Evolutionary conservation across 2,329 filamentous ascomycete genomes (phyloP).

Genomic region (Penicillium sp.): DNA sequence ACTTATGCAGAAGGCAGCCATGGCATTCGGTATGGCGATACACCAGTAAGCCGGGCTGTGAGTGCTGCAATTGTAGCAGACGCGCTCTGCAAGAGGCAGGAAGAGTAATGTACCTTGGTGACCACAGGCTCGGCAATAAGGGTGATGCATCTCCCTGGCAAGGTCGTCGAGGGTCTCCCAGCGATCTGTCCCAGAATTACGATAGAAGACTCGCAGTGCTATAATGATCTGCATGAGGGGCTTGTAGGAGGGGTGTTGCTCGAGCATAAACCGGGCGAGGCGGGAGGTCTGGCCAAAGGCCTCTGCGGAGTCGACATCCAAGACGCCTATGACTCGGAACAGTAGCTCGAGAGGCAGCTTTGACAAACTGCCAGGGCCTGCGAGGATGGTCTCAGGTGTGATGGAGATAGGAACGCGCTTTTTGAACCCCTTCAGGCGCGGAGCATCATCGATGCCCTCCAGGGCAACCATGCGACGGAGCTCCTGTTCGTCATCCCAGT

Average conservation of each 20-base stretch:
- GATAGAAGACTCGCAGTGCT: neutral
- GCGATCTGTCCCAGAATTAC: neutral
- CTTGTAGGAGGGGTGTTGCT: slow-evolving; percentile 1
- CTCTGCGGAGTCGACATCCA: slow-evolving; percentile 6
- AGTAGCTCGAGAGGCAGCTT: slow-evolving; percentile 9
- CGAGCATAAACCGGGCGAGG: neutral
- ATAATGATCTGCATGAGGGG: neutral
- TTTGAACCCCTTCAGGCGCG: neutral
- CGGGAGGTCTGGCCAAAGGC: slow-evolving; percentile 6
- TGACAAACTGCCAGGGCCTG: neutral
- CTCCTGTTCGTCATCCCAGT: neutral
- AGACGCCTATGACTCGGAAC: neutral
- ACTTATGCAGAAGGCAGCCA: slow-evolving; percentile 3
- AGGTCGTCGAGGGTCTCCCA: slow-evolving; percentile 7
- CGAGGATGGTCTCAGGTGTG: neutral
- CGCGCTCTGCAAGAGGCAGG: slow-evolving; percentile 16
- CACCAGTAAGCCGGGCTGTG: slow-evolving; percentile 14
- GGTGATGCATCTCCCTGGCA: slow-evolving; percentile 11
- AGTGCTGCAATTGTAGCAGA: slow-evolving; percentile 16
- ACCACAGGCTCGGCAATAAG: slow-evolving; percentile 18
- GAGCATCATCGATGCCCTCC: neutral
- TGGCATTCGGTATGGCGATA: slow-evolving; percentile 2
- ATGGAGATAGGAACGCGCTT: neutral
- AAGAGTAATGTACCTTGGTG: slow-evolving; percentile 9
- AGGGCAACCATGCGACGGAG: neutral